phyloP scores from a whole-genome alignment of 73 alveolate species.

The Paramecium octaurelia region DNA sequence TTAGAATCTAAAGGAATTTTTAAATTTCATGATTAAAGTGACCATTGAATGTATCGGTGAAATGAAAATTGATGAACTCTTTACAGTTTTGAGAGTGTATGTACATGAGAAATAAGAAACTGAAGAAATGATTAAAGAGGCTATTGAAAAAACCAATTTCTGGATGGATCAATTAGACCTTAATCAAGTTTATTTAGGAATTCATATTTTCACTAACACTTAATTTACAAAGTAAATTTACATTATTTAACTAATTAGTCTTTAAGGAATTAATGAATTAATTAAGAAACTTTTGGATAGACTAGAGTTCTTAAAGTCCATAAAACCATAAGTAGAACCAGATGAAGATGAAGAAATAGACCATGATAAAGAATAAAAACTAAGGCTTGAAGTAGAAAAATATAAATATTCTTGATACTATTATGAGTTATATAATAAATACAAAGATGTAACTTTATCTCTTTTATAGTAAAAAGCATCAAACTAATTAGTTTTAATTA shows the following conservation, averaged over 20 bases:
- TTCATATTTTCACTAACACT: neutral
- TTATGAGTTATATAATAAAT: neutral
- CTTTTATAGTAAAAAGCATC: neutral
- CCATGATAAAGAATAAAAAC: neutral
- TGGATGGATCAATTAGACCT: neutral
- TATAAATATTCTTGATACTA: neutral
- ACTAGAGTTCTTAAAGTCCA: neutral
- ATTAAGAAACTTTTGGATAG: neutral
- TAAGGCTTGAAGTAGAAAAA: neutral
- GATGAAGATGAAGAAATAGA: neutral
- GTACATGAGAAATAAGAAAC: neutral
- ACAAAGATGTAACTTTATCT: neutral
- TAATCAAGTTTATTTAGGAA: neutral
- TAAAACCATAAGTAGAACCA: neutral
- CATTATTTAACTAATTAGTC: neutral
- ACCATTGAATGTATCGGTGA: neutral
- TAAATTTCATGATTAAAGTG: neutral
- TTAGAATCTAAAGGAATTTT: neutral
- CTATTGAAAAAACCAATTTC: neutral
- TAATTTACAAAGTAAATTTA: neutral
- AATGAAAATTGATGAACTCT: conserved; percentile 14
- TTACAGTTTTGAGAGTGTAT: neutral
- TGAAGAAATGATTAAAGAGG: neutral
- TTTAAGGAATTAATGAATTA: neutral
- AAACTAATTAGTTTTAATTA: too few species aligned